These are phyloP conservation scores for Kentomonas sorsogonicus DNA, from an alignment of 208 protist genomes.

Conservation along the genomic window DNA sequence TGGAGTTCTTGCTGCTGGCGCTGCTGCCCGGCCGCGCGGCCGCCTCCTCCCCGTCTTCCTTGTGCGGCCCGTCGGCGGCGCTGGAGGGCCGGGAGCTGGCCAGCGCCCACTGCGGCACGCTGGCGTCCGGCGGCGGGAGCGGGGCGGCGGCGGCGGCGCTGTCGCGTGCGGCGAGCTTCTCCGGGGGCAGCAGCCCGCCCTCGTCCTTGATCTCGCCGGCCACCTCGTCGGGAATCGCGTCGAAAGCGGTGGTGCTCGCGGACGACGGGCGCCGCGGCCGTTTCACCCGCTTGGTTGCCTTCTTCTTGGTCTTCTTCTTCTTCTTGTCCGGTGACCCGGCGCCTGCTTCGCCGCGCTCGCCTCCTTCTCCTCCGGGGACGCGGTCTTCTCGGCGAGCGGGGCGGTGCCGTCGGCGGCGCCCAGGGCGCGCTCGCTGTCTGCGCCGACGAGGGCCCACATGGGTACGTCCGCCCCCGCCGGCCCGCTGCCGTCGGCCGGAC, in stretches of 20 bases:
- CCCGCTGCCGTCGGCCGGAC: not conserved
- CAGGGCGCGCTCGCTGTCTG: not conserved
- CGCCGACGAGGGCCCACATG: not conserved
- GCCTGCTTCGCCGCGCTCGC: no score
- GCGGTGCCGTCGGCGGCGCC: not conserved
- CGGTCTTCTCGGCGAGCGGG: not conserved
- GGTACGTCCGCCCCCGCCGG: not conserved
- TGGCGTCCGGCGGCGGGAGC: no score
- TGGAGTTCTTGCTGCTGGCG: no score
- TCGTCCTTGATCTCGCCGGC: no score
- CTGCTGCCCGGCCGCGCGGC: not conserved
- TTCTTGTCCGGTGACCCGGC: not conserved
- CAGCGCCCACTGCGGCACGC: not conserved
- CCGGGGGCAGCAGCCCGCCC: not conserved
- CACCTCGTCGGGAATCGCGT: no score
- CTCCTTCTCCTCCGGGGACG: slow-evolving; percentile 7
- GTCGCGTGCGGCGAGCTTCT: slow-evolving; percentile 2
- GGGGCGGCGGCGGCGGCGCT: not conserved
- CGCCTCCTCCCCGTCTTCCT: slow-evolving; percentile 4
- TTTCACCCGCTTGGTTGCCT: slow-evolving; percentile 10
- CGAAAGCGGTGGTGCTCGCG: no score
- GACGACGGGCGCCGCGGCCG: slow-evolving; percentile 2
- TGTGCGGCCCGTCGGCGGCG: slow-evolving; percentile 1
- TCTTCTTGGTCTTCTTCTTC: no score
- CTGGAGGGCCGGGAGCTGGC: not conserved